phyloP scores from a whole-genome alignment of 176 grass and related monocot species.

The Carex parvula region DNA sequence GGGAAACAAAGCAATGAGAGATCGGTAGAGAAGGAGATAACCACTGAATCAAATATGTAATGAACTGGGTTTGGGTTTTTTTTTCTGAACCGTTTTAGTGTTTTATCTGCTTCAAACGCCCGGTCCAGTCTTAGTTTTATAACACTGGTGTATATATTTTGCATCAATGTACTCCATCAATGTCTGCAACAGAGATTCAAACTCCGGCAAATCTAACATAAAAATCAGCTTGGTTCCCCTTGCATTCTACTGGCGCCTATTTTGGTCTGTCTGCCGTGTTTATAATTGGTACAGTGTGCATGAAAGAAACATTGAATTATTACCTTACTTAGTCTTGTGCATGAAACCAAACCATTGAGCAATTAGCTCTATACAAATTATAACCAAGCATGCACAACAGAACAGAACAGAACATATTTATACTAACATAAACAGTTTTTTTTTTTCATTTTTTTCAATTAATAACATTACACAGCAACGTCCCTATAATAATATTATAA shows the following conservation, averaged over 20 bases:
- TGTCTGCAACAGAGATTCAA: background rate
- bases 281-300: background rate
- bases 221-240: background rate
- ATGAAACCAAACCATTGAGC: background rate
- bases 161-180: too few relatives aligned
- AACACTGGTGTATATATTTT: background rate
- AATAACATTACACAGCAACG: slow-evolving; percentile 8
- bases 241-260: background rate
- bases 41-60: too few relatives aligned
- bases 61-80: too few relatives aligned
- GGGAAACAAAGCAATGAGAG: too few relatives aligned
- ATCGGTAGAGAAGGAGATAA: too few relatives aligned
- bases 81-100: too few relatives aligned
- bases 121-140: too few relatives aligned
- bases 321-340: background rate
- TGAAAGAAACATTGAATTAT: slow-evolving; percentile 3
- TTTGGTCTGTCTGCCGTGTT: background rate
- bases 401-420: background rate
- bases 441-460: background rate
- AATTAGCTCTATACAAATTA: background rate
- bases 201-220: background rate
- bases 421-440: background rate
- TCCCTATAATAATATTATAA: slow-evolving; percentile 14
- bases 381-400: background rate
- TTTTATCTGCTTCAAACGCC: too few relatives aligned